Evolutionary conservation across 2,329 filamentous ascomycete genomes (phyloP).

Genomic region (Fusarium beomiforme): DNA sequence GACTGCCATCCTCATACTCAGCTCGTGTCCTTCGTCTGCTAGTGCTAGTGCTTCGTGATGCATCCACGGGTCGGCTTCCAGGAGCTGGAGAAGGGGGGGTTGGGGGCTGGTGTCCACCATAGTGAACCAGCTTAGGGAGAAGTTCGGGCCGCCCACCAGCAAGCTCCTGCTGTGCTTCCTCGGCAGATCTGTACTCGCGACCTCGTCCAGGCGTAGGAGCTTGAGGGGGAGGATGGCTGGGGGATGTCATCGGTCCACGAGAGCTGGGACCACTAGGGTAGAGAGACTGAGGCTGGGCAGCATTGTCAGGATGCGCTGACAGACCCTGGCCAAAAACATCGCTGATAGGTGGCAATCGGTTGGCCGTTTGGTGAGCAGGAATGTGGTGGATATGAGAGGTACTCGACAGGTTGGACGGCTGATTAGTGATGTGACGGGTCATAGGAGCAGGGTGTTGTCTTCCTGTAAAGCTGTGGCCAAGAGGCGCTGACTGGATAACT

Average conservation of each 20-base stretch:
- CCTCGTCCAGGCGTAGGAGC: constrained; percentile 69
- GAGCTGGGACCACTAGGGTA: constrained; percentile 71
- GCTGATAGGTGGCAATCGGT: constrained; percentile 90
- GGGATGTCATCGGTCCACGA: constrained; percentile 78
- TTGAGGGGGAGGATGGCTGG: constrained; percentile 71
- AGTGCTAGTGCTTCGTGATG: constrained; percentile 68
- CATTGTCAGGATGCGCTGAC: constrained; percentile 67
- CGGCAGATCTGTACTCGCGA: constrained; percentile 92
- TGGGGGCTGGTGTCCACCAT: constrained; percentile 91
- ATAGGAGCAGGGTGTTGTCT: constrained; percentile 81
- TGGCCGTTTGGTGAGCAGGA: constrained; percentile 87
- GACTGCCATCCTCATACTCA: constrained; percentile 95
- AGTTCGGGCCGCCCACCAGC: constrained; percentile 93
- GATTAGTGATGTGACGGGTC: constrained; percentile 81
- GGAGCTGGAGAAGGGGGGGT: constrained; percentile 85
- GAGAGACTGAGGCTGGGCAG: constrained; percentile 52
- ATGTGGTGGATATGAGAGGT: constrained; percentile 92
- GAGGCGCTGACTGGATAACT: constrained; percentile 94
- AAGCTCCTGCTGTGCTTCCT: constrained; percentile 91
- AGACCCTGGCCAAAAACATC: constrained; percentile 92
- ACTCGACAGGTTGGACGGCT: constrained; percentile 82
- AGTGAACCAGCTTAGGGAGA: constrained; percentile 93
- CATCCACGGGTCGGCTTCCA: constrained; percentile 57
- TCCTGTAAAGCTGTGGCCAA: constrained; percentile 95
- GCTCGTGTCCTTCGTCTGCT: constrained; percentile 81